A percentile compares a stretch with the other conserved stretches of the same genome.
These are phyloP conservation scores for Darksidea phi DNA, from an alignment of 495 filamentous ascomycete genomes.

Conservation along the genomic window DNA sequence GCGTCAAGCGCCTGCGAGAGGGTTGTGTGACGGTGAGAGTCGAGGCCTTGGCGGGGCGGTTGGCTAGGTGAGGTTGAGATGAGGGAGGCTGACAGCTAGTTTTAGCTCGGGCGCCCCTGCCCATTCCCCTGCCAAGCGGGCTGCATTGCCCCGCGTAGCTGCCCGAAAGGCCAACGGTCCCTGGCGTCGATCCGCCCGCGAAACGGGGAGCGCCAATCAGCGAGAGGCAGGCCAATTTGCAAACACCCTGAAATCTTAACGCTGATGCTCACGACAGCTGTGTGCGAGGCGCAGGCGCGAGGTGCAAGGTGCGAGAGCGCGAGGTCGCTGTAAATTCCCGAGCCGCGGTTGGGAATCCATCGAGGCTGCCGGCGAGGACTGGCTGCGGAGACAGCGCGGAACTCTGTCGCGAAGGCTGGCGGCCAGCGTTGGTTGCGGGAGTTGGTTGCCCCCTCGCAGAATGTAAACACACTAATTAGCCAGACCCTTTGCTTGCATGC, in stretches of 20 bases:
- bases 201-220: slow-evolving; percentile 6
- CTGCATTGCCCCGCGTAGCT: slow-evolving; percentile 7
- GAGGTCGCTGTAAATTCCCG: too few relatives aligned
- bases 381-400: too few relatives aligned
- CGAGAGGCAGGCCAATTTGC: slow-evolving; percentile 12
- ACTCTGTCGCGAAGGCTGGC: too few relatives aligned
- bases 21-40: neutral
- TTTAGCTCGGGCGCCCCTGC: slow-evolving; percentile 9
- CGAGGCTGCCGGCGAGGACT: too few relatives aligned
- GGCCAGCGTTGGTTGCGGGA: too few relatives aligned
- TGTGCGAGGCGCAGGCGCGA: too few relatives aligned
- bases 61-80: slow-evolving; percentile 16
- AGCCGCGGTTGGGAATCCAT: too few relatives aligned
- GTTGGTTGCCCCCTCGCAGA: neutral
- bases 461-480: neutral
- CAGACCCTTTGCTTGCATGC: slow-evolving; percentile 9
- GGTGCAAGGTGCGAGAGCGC: too few relatives aligned
- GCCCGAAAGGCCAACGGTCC: neutral
- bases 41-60: slow-evolving; percentile 12
- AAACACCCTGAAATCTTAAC: neutral
- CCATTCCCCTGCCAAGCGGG: slow-evolving; percentile 11
- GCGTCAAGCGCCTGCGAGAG: too few relatives aligned
- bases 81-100: slow-evolving; percentile 8
- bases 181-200: slow-evolving; percentile 8
- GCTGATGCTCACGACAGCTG: slow-evolving; percentile 6